These are phyloP conservation scores for Wickerhamiella bombiphila DNA, from an alignment of 805 yeast genomes.

Conservation along the genomic window DNA sequence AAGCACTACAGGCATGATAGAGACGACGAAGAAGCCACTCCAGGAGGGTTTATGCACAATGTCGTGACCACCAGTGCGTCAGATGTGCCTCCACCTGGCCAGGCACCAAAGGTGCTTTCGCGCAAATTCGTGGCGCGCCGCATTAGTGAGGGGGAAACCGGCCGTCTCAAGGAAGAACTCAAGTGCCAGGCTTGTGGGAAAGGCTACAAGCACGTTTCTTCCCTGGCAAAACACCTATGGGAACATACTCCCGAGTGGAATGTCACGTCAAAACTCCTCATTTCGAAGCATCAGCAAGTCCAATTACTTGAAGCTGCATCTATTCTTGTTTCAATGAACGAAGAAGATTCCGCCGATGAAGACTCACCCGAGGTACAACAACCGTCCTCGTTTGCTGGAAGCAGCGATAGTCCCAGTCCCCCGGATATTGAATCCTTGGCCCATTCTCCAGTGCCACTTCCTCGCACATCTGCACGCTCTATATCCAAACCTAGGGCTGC, in stretches of 20 bases:
- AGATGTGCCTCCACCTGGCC: no score
- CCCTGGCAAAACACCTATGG: slow-evolving; percentile 83
- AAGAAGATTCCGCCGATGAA: slow-evolving; percentile 20
- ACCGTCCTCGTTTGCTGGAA: neutral
- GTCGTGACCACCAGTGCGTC: neutral
- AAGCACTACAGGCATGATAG: no score
- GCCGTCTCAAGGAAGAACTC: slow-evolving; percentile 67
- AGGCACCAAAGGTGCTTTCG: slow-evolving; percentile 19
- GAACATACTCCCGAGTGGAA: slow-evolving; percentile 94
- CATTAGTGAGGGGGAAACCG: slow-evolving; percentile 75
- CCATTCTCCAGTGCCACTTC: neutral
- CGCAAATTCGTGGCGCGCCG: slow-evolving; percentile 61
- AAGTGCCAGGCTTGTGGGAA: slow-evolving; percentile 87
- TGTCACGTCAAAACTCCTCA: slow-evolving; percentile 62
- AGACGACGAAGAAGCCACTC: no score
- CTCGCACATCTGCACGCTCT: no score
- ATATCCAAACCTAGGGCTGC: no score
- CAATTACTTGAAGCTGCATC: slow-evolving; percentile 53
- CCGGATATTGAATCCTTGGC: neutral
- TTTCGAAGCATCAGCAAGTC: slow-evolving; percentile 81
- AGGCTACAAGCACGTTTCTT: slow-evolving; percentile 76
- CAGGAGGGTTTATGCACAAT: neutral
- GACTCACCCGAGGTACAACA: neutral
- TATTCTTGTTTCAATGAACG: slow-evolving; percentile 59
- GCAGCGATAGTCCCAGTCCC: neutral